Evolutionary conservation across 805 yeast species (phyloP).

Genomic region (Ogataea pignaliae): DNA sequence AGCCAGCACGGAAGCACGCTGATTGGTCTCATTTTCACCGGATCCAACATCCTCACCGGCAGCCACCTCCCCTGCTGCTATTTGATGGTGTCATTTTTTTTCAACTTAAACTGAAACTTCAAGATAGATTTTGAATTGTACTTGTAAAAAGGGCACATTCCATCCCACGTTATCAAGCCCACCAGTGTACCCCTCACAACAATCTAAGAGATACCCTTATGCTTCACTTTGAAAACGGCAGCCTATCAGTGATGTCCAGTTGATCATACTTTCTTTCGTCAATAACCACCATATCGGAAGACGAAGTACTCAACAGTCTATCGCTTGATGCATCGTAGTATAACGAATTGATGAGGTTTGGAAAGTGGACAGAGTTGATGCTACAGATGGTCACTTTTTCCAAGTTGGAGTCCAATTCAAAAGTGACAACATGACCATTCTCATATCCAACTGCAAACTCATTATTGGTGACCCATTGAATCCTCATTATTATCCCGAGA

Average conservation of each 20-base stretch:
- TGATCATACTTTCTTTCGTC: conserved; percentile 15
- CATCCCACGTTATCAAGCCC: conserved; percentile 51
- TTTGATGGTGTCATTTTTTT: conserved; percentile 23
- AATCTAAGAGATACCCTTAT: conserved; percentile 35
- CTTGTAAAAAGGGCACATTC: conserved; percentile 32
- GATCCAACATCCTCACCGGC: conserved; percentile 1
- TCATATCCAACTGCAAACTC: conserved; percentile 60
- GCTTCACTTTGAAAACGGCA: conserved; percentile 22
- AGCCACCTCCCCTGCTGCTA: conserved; percentile 10
- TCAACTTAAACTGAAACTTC: conserved; percentile 23
- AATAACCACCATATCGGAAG: conserved; percentile 37
- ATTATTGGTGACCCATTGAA: conserved; percentile 34
- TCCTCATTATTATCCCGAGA: conserved; percentile 66
- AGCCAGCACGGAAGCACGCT: conserved; percentile 16
- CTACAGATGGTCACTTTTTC: conserved; percentile 14
- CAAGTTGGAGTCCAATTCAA: conserved; percentile 16
- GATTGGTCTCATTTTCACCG: conserved; percentile 9
- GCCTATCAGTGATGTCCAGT: conserved; percentile 6
- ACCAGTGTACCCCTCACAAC: conserved; percentile 23
- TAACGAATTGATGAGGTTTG: conserved; percentile 52
- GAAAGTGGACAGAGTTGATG: conserved; percentile 36
- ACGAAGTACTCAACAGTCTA: conserved; percentile 41
- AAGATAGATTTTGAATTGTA: conserved; percentile 12
- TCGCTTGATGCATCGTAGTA: conserved; percentile 23
- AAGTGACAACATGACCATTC: conserved; percentile 54